These are phyloP conservation scores for Monosporascus sp. DNA, from an alignment of 2,329 filamentous ascomycete genomes.

Conservation along the genomic window DNA sequence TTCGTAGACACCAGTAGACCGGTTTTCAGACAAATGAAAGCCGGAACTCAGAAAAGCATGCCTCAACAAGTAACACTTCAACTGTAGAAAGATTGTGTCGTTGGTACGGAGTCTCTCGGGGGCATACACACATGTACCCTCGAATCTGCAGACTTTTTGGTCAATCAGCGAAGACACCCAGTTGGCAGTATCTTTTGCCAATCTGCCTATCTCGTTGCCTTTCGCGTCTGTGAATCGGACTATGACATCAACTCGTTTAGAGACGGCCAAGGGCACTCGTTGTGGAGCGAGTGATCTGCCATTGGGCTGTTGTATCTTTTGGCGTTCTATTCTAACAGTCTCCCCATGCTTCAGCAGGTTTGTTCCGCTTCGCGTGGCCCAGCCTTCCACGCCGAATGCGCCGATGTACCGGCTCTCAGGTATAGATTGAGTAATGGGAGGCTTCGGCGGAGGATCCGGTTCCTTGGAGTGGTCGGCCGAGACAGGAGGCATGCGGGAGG, in stretches of 20 bases:
- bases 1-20: conserved; percentile 70
- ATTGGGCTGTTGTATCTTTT: conserved; percentile 59
- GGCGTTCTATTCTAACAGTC: conserved; percentile 77
- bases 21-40: conserved; percentile 63
- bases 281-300: conserved; percentile 21
- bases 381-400: conserved; percentile 84
- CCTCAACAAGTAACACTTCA: conserved; percentile 70
- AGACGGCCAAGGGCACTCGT: conserved; percentile 43
- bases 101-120: conserved; percentile 82
- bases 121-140: conserved; percentile 82
- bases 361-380: conserved; percentile 80
- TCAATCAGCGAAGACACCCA: conserved; percentile 94
- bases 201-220: conserved; percentile 78
- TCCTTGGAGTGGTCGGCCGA: conserved; percentile 8
- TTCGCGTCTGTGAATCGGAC: conserved; percentile 80
- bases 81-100: conserved; percentile 88
- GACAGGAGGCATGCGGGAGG: conserved; percentile 5
- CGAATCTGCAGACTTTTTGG: conserved; percentile 81
- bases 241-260: conserved; percentile 73
- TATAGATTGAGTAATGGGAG: conserved; percentile 19
- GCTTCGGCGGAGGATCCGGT: conserved; percentile 6
- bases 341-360: conserved; percentile 77
- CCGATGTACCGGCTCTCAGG: conserved; percentile 68
- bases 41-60: conserved; percentile 64
- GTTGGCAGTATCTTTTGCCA: conserved; percentile 79